phyloP scores from a whole-genome alignment of 1,284 basidiomycete genomes.

The Ustilago trichophora region DNA sequence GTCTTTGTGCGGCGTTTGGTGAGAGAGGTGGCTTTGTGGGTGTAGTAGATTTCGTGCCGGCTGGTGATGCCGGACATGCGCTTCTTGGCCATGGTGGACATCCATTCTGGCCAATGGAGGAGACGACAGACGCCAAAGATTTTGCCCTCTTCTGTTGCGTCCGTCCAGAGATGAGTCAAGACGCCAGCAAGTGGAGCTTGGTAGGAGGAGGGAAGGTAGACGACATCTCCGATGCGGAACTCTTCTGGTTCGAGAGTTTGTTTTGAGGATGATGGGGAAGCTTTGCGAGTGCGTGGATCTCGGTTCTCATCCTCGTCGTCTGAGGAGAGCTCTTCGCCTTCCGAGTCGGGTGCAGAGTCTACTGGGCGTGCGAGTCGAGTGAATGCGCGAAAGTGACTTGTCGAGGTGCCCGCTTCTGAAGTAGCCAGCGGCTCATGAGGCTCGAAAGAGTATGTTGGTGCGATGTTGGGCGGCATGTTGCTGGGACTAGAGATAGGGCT shows the following conservation, averaged over 20 bases:
- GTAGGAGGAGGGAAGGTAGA: slow-evolving; percentile 48
- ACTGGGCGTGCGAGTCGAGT: slow-evolving; percentile 12
- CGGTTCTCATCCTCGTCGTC: slow-evolving; percentile 29
- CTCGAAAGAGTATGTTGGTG: slow-evolving; percentile 24
- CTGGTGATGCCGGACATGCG: slow-evolving; percentile 44
- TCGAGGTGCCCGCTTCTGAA: slow-evolving; percentile 14
- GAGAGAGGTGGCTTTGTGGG: slow-evolving; percentile 41
- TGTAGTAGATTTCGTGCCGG: slow-evolving; percentile 55
- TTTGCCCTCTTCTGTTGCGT: slow-evolving; percentile 31
- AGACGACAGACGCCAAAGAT: slow-evolving; percentile 49
- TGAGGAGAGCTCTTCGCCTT: slow-evolving; percentile 26
- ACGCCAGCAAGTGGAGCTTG: slow-evolving; percentile 45
- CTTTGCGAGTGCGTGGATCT: slow-evolving; percentile 11
- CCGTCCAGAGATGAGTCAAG: slow-evolving; percentile 46
- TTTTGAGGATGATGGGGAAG: slow-evolving; percentile 21
- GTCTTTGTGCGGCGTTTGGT: slow-evolving; percentile 41
- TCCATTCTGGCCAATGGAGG: slow-evolving; percentile 51
- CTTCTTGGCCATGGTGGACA: slow-evolving; percentile 49
- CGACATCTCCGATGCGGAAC: slow-evolving; percentile 44
- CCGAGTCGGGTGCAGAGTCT: slow-evolving; percentile 29
- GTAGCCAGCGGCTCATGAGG: slow-evolving; percentile 22
- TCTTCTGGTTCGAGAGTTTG: slow-evolving; percentile 22
- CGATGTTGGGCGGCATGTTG: slow-evolving; percentile 5
- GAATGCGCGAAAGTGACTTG: slow-evolving; percentile 39
- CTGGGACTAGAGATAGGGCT: too few relatives aligned